phyloP scores from a whole-genome alignment of 73 alveolate species.

The Symbiodinium natans region DNA sequence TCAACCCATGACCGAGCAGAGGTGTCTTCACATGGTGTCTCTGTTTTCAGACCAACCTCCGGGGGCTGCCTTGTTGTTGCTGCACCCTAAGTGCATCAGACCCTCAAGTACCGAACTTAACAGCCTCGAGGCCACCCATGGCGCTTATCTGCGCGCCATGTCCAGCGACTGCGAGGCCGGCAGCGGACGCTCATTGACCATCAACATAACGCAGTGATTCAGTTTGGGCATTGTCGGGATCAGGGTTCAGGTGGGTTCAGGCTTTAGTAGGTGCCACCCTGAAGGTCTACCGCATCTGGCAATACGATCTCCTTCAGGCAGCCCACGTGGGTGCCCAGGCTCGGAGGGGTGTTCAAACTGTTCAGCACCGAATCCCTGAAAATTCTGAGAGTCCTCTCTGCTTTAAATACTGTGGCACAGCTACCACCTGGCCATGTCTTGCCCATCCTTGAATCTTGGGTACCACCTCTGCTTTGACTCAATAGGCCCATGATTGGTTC shows the following conservation, averaged over 20 bases:
- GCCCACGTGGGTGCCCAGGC: constrained; percentile 65
- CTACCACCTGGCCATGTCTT: no score
- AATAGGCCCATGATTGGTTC: constrained; percentile 91
- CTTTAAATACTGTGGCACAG: neutral
- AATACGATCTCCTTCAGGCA: constrained; percentile 54
- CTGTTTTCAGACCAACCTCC: no score
- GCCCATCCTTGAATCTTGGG: no score
- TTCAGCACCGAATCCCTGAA: neutral
- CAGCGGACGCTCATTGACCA: neutral
- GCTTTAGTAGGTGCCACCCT: neutral
- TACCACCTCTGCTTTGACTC: no score
- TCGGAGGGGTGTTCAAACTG: neutral
- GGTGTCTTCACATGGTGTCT: no score
- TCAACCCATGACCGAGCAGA: no score
- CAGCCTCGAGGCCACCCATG: constrained; percentile 28
- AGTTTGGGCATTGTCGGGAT: no score
- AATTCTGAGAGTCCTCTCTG: neutral
- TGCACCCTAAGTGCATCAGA: no score
- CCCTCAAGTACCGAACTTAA: no score
- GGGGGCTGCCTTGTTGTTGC: no score
- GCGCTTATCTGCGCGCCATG: constrained; percentile 58
- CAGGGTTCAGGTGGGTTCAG: no score
- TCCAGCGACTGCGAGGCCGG: constrained; percentile 77
- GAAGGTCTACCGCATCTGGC: constrained; percentile 87
- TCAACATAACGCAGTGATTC: neutral